phyloP scores from a whole-genome alignment of 164 flowering plant species.

The Piper longum region DNA sequence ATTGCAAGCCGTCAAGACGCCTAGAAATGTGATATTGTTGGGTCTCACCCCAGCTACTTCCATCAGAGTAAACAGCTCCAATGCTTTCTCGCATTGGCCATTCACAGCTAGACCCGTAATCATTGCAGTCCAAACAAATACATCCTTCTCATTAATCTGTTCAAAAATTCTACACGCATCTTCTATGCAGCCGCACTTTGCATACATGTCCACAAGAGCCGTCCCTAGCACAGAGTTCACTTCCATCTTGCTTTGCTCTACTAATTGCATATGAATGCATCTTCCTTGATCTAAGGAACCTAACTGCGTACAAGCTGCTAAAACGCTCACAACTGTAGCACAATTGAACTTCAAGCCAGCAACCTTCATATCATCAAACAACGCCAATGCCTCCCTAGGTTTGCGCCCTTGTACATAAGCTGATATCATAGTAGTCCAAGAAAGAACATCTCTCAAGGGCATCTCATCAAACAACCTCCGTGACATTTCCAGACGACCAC shows the following conservation, averaged over 20 bases:
- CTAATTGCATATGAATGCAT: slow-evolving; percentile 2
- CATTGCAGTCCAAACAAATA: slow-evolving; percentile 9
- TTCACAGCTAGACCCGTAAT: slow-evolving; percentile 9
- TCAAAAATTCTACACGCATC: slow-evolving; percentile 6
- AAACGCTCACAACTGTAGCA: slow-evolving; percentile 9
- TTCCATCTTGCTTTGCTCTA: slow-evolving; percentile 6
- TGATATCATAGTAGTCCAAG: slow-evolving; percentile 10
- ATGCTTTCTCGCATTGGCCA: slow-evolving; percentile 7
- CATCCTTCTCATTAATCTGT: slow-evolving; percentile 1
- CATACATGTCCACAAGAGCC: slow-evolving; percentile 53
- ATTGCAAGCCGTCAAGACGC: slow-evolving; percentile 8
- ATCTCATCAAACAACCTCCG: slow-evolving; percentile 7
- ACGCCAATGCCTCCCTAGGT: slow-evolving; percentile 3
- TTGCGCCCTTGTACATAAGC: slow-evolving; percentile 6
- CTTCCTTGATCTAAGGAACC: slow-evolving; percentile 9
- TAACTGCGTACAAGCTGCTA: slow-evolving; percentile 7
- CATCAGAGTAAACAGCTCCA: slow-evolving; percentile 6
- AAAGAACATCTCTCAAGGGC: slow-evolving; percentile 7
- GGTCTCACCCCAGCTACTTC: slow-evolving; percentile 8
- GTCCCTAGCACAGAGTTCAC: slow-evolving; percentile 16
- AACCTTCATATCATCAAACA: slow-evolving; percentile 5
- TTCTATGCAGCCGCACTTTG: slow-evolving; percentile 44
- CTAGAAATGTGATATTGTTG: slow-evolving; percentile 8
- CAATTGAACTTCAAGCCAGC: slow-evolving; percentile 5
- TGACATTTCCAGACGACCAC: slow-evolving; percentile 3